phyloP scores from a whole-genome alignment of 805 yeast genomes.

The Candida quercuum region DNA sequence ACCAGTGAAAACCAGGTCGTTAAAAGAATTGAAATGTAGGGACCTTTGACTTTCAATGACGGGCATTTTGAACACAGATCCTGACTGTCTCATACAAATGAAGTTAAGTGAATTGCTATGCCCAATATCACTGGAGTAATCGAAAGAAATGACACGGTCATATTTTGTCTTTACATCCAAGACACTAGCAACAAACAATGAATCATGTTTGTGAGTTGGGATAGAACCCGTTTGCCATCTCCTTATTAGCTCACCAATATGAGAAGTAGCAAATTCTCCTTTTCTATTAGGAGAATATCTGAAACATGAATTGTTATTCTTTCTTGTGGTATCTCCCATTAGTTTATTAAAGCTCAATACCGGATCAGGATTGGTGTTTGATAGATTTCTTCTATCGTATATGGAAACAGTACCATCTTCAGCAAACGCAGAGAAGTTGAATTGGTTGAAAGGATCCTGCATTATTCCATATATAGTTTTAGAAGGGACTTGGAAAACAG shows the following conservation, averaged over 20 bases:
- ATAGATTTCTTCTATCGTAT: slow-evolving; percentile 71
- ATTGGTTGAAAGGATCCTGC: slow-evolving; percentile 62
- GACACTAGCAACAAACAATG: slow-evolving; percentile 71
- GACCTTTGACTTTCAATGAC: slow-evolving; percentile 62
- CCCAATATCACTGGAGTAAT: slow-evolving; percentile 38
- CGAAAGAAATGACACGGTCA: slow-evolving; percentile 82
- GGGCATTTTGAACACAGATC: slow-evolving; percentile 77
- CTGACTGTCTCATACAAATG: slow-evolving; percentile 88
- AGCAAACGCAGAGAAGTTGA: slow-evolving; percentile 66
- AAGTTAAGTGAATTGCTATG: slow-evolving; percentile 57
- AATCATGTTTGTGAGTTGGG: slow-evolving; percentile 42
- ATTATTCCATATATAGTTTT: slow-evolving; percentile 64
- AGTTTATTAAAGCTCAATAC: slow-evolving; percentile 55
- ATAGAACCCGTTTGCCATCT: slow-evolving; percentile 73
- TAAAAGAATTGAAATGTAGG: slow-evolving; percentile 60
- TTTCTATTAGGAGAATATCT: slow-evolving; percentile 59
- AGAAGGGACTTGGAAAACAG: slow-evolving; percentile 70
- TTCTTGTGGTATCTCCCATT: slow-evolving; percentile 55
- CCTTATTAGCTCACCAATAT: slow-evolving; percentile 71
- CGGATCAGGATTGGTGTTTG: slow-evolving; percentile 45
- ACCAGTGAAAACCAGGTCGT: slow-evolving; percentile 59
- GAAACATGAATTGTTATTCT: slow-evolving; percentile 58
- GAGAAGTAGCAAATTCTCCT: slow-evolving; percentile 75
- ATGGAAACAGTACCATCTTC: slow-evolving; percentile 83
- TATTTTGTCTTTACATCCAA: slow-evolving; percentile 68